Evolutionary conservation across 2,329 filamentous ascomycete genomes (phyloP), one percentile per base, ranked within the genome.

Genomic region (Phialemonium atrogriseum): DNA sequence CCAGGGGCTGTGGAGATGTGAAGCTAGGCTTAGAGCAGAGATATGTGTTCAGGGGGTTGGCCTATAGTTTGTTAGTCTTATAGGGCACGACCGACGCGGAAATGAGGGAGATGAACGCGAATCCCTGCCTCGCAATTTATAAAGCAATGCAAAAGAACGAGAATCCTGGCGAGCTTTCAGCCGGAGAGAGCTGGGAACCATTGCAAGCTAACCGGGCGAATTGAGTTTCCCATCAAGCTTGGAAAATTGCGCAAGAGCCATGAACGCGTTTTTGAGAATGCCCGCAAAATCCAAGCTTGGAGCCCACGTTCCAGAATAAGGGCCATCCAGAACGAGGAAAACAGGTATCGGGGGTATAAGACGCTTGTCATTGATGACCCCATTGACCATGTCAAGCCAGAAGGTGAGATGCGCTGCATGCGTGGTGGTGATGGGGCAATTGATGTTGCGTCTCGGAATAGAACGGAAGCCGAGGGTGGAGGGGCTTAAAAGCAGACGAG

Each of bases 41-140:
- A 54, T 93, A 95, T 27, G 91, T 98, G 59, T 96, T 95, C 41
- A 98, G 65, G 33, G 91, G 91, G 58, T 98, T 98, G 44, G 89
- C 91, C 77, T 82, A 48, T 53, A 40, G 35, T 16, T 12, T 32
- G 17, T 56, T 56, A 40, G 33, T 55, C 49, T 47, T 60, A 54
- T 56, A 39, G 35, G 39, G 47, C 41, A 46, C 49, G 50, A n/a
- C n/a, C n/a, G n/a, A n/a, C n/a, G n/a, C n/a, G n/a, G n/a, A 42
- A 35, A 41, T 36, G 34, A 34, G 30, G 46, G 39, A 43, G 44
- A 38, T 37, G 42, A 42, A 47, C 44, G 49, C 51, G 54, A 37
- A 58, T 52, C 55, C 55, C 47, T 55, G 56, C 36, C 33, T 25
- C 35, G 41, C 40, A 50, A 56, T 55, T 52, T 58, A 41, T 42